Conservation (phyloP, 2,329 filamentous ascomycete genomes). For the Phialophora expanda region DNA sequence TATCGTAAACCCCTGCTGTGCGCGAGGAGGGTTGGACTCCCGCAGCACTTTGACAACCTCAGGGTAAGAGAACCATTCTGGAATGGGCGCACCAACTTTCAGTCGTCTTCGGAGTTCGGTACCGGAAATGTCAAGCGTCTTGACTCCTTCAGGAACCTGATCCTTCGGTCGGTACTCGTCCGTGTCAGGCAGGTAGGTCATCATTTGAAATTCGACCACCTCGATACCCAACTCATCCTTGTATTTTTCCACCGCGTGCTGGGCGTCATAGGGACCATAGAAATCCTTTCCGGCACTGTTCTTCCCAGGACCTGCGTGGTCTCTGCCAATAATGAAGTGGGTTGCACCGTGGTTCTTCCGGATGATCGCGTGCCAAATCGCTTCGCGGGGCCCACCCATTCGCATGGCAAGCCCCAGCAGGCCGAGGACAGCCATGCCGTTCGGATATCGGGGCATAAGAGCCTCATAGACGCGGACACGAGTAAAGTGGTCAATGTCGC, state of each 20-base stretch:
- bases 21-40: conserved; percentile 91
- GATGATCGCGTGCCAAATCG: conserved; percentile 99
- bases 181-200: conserved; percentile 96
- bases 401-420: conserved; percentile 96
- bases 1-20: conserved; percentile 93
- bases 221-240: conserved; percentile 95
- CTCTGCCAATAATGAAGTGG: conserved; percentile 98
- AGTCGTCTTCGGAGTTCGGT: conserved; percentile 92
- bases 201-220: conserved; percentile 99
- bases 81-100: conserved; percentile 89
- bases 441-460: conserved; percentile 93
- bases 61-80: conserved; percentile 99
- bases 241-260: conserved; percentile 96
- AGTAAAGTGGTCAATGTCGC: conserved; percentile 99
- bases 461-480: conserved; percentile 98
- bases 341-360: conserved; percentile 99
- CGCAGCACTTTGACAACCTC: conserved; percentile 96
- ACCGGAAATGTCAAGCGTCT: conserved; percentile 85
- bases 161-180: conserved; percentile 96
- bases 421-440: conserved; percentile 97
- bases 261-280: conserved; percentile 97
- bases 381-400: conserved; percentile 97
- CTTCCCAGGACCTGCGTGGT: conserved; percentile 97
- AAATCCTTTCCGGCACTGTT: conserved; percentile 97
- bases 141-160: conserved; percentile 80